These are phyloP conservation scores for Aspergillus oerlinghausenensis DNA, from an alignment of 2,329 filamentous ascomycete species.

Conservation along the genomic window DNA sequence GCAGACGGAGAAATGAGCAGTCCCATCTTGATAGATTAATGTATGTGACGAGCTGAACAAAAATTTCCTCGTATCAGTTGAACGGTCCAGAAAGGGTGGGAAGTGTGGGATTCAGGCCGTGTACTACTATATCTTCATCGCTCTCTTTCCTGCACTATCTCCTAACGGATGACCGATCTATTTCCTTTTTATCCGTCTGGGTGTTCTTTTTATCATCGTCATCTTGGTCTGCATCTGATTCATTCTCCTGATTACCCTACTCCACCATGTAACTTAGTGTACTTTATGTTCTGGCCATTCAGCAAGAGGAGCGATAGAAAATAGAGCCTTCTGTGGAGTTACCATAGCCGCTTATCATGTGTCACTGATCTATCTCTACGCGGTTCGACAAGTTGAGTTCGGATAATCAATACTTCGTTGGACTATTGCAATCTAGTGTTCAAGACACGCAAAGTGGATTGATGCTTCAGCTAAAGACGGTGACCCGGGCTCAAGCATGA, in stretches of 20 bases:
- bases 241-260: background rate
- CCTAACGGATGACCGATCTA: background rate
- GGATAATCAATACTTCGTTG: background rate
- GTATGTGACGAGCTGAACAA: background rate
- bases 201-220: constrained; percentile 7
- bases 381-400: background rate
- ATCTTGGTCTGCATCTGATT: constrained; percentile 2
- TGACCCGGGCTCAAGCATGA: background rate
- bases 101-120: background rate
- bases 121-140: background rate
- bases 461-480: background rate
- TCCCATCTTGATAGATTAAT: background rate
- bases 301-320: constrained; percentile 21
- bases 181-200: background rate
- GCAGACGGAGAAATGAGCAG: constrained; percentile 16
- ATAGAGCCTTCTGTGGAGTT: constrained; percentile 23
- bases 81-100: background rate
- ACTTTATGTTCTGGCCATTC: constrained; percentile 21
- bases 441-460: background rate
- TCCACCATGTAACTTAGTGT: constrained; percentile 26
- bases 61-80: background rate
- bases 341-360: background rate
- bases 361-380: background rate
- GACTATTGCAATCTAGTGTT: background rate
- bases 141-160: background rate